Evolutionary conservation across 1,139 yeast species (phyloP), one percentile per base, ranked within the genome.

Genomic region (Chernovozyma aurita): DNA sequence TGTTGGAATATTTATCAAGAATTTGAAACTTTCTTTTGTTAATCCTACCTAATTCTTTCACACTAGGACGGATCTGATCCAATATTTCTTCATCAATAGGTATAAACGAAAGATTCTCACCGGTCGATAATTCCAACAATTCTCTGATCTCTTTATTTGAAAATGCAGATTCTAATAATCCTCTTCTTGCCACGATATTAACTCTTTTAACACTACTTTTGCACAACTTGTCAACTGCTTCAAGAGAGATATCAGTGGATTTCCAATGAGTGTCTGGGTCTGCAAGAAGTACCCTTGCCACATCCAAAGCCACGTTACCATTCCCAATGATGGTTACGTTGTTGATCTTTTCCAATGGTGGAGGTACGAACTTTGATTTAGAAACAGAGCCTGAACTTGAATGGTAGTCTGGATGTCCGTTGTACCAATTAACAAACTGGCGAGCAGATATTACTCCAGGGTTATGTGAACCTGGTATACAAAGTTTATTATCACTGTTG

Each of bases 281-380:
- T 11, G 81, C 78, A 39, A 90, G 59, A 27, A 92, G 63, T 2
- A 92, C 68, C 37, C 99, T 65, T 1, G 96, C 90, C 7, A 92
- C 80, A 55, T 92, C 99, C 41, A 92, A 62, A 0, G 98, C 96
- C n/a, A 92, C 99, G 53, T 92, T 92, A 30, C 99, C 99, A 55
- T 90, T 90, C 3, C 99, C 99, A n/a, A 92, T 73, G 31, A 92
- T 80, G 1, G 84, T 78, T 2, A 88, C 95, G 32, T 73, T 67
- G 42, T 75, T 73, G 1, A 82, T 79, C 28, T 72, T 62, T 9
- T 73, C 76, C 47, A 92, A 64, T 3, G 75, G 77, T 1, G 85
- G 81, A 4, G 69, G 65, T 9, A 39, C 37, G 38, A 59, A 62
- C 15, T 45, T 34, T 7, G 27, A 24, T 6, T 24, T 24, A 9